These are phyloP conservation scores for Fraxinus ornus DNA, from an alignment of 305 asterid genomes.

Conservation along the genomic window DNA sequence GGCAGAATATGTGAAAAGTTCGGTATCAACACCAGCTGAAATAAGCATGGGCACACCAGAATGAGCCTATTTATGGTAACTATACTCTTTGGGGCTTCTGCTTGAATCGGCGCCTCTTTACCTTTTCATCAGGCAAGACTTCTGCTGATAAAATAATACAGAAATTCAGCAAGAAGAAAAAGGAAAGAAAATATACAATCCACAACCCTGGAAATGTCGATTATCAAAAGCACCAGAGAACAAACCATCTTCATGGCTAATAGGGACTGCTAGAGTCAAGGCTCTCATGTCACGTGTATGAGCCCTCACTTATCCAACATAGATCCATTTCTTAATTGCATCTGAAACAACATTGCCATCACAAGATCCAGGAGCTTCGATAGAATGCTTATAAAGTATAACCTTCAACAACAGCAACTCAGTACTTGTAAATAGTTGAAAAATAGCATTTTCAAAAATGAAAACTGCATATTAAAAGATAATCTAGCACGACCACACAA, in stretches of 20 bases:
- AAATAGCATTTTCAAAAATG: not conserved
- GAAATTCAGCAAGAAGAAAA: not conserved
- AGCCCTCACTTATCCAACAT: slow-evolving; percentile 67
- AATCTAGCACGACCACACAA: not conserved
- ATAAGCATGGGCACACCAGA: slow-evolving; percentile 94
- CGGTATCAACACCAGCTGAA: slow-evolving; percentile 89
- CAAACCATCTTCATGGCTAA: slow-evolving; percentile 67
- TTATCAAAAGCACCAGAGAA: not conserved
- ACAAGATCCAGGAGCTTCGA: slow-evolving; percentile 42
- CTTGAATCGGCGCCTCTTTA: slow-evolving; percentile 54
- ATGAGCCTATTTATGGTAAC: slow-evolving; percentile 93
- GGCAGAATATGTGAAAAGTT: slow-evolving; percentile 85
- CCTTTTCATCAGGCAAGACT: slow-evolving; percentile 54
- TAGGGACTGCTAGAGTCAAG: slow-evolving; percentile 81
- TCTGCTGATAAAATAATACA: slow-evolving; percentile 34
- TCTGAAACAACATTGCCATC: slow-evolving; percentile 32
- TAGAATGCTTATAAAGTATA: slow-evolving; percentile 70
- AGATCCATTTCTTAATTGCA: slow-evolving; percentile 64
- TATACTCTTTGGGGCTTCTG: slow-evolving; percentile 52
- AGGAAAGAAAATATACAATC: not conserved
- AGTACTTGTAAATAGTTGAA: not conserved
- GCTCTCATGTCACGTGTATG: slow-evolving; percentile 95
- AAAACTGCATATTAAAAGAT: not conserved
- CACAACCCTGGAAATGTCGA: not conserved
- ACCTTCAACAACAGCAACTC: slow-evolving; percentile 42